Conservation (phyloP, 2,329 filamentous ascomycete species). For the Cladosporium sp. region DNA sequence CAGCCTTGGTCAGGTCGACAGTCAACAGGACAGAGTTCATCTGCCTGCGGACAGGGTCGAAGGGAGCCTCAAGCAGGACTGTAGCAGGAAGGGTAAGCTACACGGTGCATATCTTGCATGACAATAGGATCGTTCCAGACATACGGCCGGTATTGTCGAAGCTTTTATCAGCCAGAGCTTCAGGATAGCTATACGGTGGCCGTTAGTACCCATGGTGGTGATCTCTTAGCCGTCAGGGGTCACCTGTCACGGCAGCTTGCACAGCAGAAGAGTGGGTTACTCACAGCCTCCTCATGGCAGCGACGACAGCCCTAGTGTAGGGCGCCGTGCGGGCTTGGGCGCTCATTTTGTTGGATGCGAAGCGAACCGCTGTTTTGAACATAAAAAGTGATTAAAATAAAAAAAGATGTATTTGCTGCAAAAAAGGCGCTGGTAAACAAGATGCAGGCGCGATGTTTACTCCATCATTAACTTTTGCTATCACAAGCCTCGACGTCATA, state of each 20-base stretch:
- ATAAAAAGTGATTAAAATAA: conserved; percentile 23
- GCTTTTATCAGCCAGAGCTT: conserved; percentile 80
- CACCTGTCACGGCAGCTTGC: neutral
- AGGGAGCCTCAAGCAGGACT: conserved; percentile 71
- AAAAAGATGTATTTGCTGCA: neutral
- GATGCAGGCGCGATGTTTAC: conserved; percentile 6
- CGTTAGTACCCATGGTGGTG: conserved; percentile 1
- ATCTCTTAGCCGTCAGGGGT: neutral
- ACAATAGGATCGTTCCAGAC: conserved; percentile 23
- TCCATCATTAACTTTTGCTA: conserved; percentile 13
- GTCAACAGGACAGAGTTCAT: conserved; percentile 74
- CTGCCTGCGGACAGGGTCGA: conserved; percentile 56
- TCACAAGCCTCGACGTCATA: conserved; percentile 11
- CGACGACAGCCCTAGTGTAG: conserved; percentile 69
- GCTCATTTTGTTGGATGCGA: conserved; percentile 42
- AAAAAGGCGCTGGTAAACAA: neutral
- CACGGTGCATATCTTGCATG: neutral
- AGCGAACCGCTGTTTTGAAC: conserved; percentile 35
- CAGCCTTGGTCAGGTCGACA: conserved; percentile 84
- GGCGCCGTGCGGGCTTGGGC: conserved; percentile 50
- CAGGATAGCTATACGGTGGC: conserved; percentile 69
- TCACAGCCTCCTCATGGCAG: conserved; percentile 76
- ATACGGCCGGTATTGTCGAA: conserved; percentile 92
- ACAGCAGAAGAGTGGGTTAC: conserved; percentile 35
- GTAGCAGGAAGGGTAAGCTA: conserved; percentile 8